Evolutionary conservation across 2,329 filamentous ascomycete species (phyloP), one percentile per base, ranked within the genome.

Genomic region (Penicillium fuscoglaucum): DNA sequence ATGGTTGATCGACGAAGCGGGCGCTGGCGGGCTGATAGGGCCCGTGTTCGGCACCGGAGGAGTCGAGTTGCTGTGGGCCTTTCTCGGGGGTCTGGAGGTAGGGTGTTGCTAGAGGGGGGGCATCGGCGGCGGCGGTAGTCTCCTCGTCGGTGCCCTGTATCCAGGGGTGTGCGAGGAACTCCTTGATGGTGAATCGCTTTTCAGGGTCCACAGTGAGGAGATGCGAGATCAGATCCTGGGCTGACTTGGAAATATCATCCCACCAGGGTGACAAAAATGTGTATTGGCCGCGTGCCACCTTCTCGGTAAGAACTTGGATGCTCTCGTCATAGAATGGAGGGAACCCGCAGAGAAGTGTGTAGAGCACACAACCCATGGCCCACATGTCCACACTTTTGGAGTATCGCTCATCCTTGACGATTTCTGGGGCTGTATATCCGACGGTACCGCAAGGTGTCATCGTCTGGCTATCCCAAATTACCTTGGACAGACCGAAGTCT

Each of bases 381-480:
- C 95, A 99, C 95, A 99, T 99, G 72, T 99, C 95, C 46, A 99
- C 95, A 52, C 91, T 96, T 82, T 98, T 99, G 39, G 93, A 98
- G 76, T 99, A 99, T 24, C 93, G 87, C 78, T 99, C 95, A 76
- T 99, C 95, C 78, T 98, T 98, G 74, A 99, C 95, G 62, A 99
- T 99, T 73, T 99, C 95, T 8, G 95, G 95, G 4, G 95, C 95
- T 4, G 95, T 98, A 78, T 99, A 99, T 44, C 95, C 95, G 57
- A 98, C 95, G 0, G 95, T 99, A 58, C 95, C 95, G 74, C 95
- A 99, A n/a, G 95, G 95, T 3, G 95, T 99, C 91, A 97, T 98
- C 10, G 95, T 99, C 72, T 96, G 90, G 67, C 87, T 95, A 69
- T 98, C 95, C 95, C 95, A 99, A 17, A 99, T 91, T 65, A 99